Base-by-base conservation (phyloP, 306 rosid species). In the Vachellia pachyceras region DNA sequence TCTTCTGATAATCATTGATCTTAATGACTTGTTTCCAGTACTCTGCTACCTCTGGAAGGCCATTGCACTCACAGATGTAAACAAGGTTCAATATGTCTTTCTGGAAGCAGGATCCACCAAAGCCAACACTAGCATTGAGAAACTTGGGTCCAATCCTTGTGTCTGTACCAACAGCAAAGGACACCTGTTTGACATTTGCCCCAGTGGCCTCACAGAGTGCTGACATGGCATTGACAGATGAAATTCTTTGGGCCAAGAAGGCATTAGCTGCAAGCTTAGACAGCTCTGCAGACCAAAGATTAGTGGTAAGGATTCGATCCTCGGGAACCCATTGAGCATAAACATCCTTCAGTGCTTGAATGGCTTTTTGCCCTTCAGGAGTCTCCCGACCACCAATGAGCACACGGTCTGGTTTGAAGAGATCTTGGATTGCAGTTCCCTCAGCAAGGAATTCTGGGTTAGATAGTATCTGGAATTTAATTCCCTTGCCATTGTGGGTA, bases 191-290 rank as follows among this genome's bases (percentile, higher is more conserved):
- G 14, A 94, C 84, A 57, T 94, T 85, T 64, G 98, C 98, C 8
- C 98, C 97, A 3, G 98, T 94, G 50, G 97, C 97, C 88, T 94
- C 98, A n/a, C 98, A 94, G 45, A 94, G 98, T 10, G 98, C 97
- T 75, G 98, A 94, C 95, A 94, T 92, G 60, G 98, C 97, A 72
- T 94, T 94, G 3, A 92, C 98, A 61, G 98, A 94, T 33, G 98
- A 94, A 66, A 94, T 94, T 52, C 97, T 92, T 74, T 94, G 98
- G 20, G 98, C 98, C 93, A 94, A 92, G 87, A 94, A 94, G 73
- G 98, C 97, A 72, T 94, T 94, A 46, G 97, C 98, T 65, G 98
- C 98, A 45, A 94, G 97, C 88, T 94, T 94, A 47, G 98, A 94
- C 71, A 94, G 90, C 79, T 92, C 97, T 3, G 98, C 98, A 58